A percentile compares a stretch with the other conserved stretches of the same genome.
These are phyloP conservation scores for Eimeria sp. DNA, from an alignment of 169 alveolate species.

Conservation along the genomic window DNA sequence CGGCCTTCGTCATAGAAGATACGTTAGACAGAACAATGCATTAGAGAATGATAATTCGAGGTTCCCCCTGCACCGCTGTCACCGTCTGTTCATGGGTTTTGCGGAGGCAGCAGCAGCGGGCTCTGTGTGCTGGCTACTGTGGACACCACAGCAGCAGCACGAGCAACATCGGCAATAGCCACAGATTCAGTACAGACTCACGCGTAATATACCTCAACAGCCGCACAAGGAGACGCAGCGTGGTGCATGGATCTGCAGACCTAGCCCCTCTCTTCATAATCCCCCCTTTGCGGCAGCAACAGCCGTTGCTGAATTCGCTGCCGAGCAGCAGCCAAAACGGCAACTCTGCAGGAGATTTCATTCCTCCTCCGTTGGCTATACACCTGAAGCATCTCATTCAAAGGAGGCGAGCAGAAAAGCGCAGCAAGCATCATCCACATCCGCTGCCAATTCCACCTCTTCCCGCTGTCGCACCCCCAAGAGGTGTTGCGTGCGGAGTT, in stretches of 20 bases:
- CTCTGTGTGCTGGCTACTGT: no score
- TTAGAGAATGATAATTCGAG: no score
- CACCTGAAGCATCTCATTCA: constrained; percentile 54
- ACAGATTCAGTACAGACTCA: constrained; percentile 13
- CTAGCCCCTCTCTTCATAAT: not conserved
- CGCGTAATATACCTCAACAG: constrained; percentile 41
- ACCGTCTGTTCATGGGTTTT: no score
- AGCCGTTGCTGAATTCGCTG: constrained; percentile 35
- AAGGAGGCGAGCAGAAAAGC: constrained; percentile 23
- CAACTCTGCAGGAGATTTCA: not conserved
- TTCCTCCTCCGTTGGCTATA: constrained; percentile 34
- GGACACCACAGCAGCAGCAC: not conserved
- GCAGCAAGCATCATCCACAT: constrained; percentile 45
- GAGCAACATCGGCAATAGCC: not conserved
- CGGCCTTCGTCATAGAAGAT: not conserved
- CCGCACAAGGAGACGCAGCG: constrained; percentile 52
- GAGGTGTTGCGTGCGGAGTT: not conserved
- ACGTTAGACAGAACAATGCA: no score
- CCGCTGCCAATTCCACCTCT: constrained; percentile 20
- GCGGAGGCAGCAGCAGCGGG: not conserved
- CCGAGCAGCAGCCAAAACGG: constrained; percentile 3
- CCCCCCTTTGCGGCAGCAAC: constrained; percentile 62
- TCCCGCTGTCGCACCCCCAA: constrained; percentile 25
- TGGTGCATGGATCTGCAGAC: constrained; percentile 61
- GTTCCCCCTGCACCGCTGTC: no score